Evolutionary conservation across 805 yeast species (phyloP).

Genomic region (Candida piceae): DNA sequence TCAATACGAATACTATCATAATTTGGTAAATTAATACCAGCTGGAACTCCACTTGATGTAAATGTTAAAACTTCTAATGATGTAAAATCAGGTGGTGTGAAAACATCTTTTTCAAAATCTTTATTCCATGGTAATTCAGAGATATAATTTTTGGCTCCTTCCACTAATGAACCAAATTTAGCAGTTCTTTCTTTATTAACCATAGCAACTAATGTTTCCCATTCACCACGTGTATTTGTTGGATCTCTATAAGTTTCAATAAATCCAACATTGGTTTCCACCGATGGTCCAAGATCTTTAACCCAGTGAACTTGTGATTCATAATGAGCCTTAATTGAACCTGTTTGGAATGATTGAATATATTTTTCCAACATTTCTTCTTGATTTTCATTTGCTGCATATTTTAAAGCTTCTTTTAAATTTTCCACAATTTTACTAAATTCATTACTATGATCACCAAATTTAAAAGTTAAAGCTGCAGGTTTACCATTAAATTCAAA

Average conservation of each 20-base stretch:
- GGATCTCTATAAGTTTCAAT: conserved; percentile 93
- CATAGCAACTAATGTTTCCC: conserved; percentile 90
- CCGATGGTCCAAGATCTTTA: conserved; percentile 73
- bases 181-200: conserved; percentile 83
- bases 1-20: conserved; percentile 84
- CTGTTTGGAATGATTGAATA: conserved; percentile 67
- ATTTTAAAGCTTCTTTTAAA: conserved; percentile 50
- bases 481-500: conserved; percentile 36
- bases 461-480: conserved; percentile 46
- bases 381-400: conserved; percentile 73
- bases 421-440: conserved; percentile 54
- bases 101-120: conserved; percentile 74
- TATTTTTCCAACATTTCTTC: conserved; percentile 59
- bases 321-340: conserved; percentile 81
- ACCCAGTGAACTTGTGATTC: conserved; percentile 85
- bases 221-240: conserved; percentile 86
- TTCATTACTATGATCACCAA: conserved; percentile 75
- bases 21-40: conserved; percentile 90
- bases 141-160: conserved; percentile 61
- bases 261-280: conserved; percentile 81
- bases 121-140: conserved; percentile 70
- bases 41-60: conserved; percentile 88
- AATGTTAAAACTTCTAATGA: conserved; percentile 85
- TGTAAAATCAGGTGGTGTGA: conserved; percentile 90
- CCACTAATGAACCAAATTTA: conserved; percentile 68